A percentile compares a stretch with the other conserved stretches of the same genome.
These are phyloP conservation scores for Ilex asprella DNA, from an alignment of 257 asterid species.

Conservation along the genomic window DNA sequence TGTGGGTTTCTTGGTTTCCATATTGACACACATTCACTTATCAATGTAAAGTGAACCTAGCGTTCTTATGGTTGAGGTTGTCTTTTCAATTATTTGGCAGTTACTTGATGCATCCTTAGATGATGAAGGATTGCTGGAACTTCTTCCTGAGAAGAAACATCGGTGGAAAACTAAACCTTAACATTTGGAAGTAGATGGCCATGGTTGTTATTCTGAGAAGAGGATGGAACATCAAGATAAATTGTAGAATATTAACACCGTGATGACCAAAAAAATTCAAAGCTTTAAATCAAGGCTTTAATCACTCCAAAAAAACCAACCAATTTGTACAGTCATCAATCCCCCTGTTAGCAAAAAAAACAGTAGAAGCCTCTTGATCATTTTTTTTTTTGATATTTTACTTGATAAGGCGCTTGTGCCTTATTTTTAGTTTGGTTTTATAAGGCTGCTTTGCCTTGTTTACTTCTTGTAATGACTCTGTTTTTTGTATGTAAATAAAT, in stretches of 20 bases:
- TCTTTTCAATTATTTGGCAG: conserved; percentile 73
- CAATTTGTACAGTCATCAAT: too few relatives aligned
- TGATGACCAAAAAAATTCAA: too few relatives aligned
- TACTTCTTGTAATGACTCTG: too few relatives aligned
- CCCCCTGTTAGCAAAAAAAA: too few relatives aligned
- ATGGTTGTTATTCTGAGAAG: conserved; percentile 33
- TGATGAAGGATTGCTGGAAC: conserved; percentile 79
- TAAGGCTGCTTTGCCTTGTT: too few relatives aligned
- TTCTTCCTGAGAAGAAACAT: conserved; percentile 43
- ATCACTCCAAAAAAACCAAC: too few relatives aligned
- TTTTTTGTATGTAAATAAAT: too few relatives aligned
- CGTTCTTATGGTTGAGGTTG: conserved; percentile 47
- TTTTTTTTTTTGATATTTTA: too few relatives aligned
- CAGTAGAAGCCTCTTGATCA: too few relatives aligned
- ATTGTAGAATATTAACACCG: conserved; percentile 45
- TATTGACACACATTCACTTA: neutral
- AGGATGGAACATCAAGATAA: conserved; percentile 41
- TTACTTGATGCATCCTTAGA: conserved; percentile 74
- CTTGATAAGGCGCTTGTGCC: too few relatives aligned
- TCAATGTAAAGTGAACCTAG: conserved; percentile 31
- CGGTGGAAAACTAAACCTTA: conserved; percentile 59
- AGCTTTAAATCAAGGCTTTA: too few relatives aligned
- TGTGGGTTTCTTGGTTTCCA: neutral
- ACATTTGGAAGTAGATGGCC: conserved; percentile 64
- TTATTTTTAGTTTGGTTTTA: too few relatives aligned